These are phyloP conservation scores for Trypethelium eluteriae DNA, from an alignment of 495 filamentous ascomycete genomes.

Conservation along the genomic window DNA sequence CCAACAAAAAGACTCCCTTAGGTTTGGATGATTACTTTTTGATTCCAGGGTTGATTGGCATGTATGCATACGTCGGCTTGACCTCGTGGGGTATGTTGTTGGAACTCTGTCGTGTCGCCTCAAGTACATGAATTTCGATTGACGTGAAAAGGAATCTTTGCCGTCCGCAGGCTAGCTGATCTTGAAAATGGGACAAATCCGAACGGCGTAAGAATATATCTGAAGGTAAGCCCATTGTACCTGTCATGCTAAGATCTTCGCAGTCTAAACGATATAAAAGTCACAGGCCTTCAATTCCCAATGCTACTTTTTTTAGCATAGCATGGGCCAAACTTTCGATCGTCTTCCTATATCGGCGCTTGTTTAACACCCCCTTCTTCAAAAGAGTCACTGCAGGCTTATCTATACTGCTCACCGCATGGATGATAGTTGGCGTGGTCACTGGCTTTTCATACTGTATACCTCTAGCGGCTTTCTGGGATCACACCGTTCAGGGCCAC, in stretches of 20 bases:
- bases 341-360: neutral
- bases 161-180: neutral
- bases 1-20: neutral
- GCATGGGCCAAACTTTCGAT: neutral
- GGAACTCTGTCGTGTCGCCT: neutral
- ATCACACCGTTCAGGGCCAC: neutral
- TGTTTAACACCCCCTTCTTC: neutral
- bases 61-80: neutral
- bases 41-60: neutral
- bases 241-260: neutral
- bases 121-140: neutral
- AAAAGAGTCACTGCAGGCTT: neutral
- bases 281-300: neutral
- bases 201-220: neutral
- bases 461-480: neutral
- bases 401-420: neutral
- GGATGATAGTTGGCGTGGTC: neutral
- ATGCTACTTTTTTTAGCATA: neutral
- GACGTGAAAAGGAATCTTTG: neutral
- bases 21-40: neutral
- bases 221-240: neutral
- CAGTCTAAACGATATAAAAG: neutral
- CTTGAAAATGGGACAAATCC: neutral
- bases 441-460: neutral
- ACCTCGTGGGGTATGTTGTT: neutral